Evolutionary conservation across 2,329 filamentous ascomycete genomes (phyloP).

Genomic region (Trichophyton rubrum): DNA sequence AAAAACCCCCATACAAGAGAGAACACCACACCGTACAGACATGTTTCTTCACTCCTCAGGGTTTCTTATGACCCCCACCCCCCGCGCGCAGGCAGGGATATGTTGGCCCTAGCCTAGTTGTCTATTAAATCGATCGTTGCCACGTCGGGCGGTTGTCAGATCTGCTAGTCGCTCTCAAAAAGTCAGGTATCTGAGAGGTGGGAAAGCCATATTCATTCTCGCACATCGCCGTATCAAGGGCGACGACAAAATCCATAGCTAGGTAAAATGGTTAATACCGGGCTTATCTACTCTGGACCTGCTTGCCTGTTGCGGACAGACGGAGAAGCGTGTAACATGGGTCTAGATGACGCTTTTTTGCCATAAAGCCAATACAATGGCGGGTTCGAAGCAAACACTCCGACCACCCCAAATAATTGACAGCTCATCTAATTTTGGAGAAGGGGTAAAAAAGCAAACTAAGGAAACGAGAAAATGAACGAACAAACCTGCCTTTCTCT

Average conservation of each 20-base stretch:
- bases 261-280: neutral
- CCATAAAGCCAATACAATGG: neutral
- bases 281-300: neutral
- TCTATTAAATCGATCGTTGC: conserved; percentile 1
- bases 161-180: neutral
- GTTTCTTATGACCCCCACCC: neutral
- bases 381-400: neutral
- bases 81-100: neutral
- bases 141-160: conserved; percentile 1
- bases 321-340: neutral
- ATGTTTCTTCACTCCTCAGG: neutral
- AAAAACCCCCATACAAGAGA: neutral
- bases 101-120: neutral
- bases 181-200: neutral
- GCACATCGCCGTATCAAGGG: neutral
- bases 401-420: neutral
- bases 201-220: neutral
- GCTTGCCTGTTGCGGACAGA: neutral
- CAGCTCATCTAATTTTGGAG: neutral
- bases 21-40: neutral
- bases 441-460: neutral
- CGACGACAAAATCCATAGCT: neutral
- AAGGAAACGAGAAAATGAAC: neutral
- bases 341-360: neutral
- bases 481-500: neutral